phyloP scores from a whole-genome alignment of 2,329 filamentous ascomycete species.

The Magnaporthiopsis poae region DNA sequence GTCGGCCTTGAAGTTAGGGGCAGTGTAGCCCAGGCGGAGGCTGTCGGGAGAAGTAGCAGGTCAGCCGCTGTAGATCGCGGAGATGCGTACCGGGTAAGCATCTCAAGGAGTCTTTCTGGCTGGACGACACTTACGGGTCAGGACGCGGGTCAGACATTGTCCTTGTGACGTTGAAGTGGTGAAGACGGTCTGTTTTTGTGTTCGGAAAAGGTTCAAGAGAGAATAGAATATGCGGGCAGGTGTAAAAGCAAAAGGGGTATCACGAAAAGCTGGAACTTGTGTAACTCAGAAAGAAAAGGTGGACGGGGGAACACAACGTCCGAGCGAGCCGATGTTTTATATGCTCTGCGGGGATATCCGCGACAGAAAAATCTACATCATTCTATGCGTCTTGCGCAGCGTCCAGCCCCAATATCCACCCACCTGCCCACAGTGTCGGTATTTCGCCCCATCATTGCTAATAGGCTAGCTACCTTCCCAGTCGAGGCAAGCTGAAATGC shows the following conservation, averaged over 20 bases:
- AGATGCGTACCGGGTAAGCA: neutral
- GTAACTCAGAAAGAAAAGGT: neutral
- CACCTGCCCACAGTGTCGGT: neutral
- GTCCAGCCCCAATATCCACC: neutral
- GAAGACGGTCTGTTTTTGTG: neutral
- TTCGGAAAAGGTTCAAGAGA: neutral
- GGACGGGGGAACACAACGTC: neutral
- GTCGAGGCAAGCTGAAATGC: neutral
- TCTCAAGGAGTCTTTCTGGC: neutral
- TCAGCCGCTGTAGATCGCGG: neutral
- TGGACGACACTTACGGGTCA: conserved; percentile 22
- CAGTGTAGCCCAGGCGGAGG: conserved; percentile 55
- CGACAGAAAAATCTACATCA: neutral
- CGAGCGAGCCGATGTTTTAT: neutral
- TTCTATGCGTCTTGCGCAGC: neutral
- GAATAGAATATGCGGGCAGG: conserved; percentile 7
- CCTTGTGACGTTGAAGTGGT: conserved; percentile 12
- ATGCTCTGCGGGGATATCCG: neutral
- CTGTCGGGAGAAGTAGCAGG: conserved; percentile 21
- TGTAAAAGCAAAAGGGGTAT: neutral
- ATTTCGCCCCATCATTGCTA: neutral
- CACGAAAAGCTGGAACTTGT: conserved; percentile 2
- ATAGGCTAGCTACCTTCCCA: neutral
- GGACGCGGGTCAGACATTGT: conserved; percentile 24
- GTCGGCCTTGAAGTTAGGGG: conserved; percentile 76